phyloP scores from a whole-genome alignment of 306 rosid species.

The Delonix regia region DNA sequence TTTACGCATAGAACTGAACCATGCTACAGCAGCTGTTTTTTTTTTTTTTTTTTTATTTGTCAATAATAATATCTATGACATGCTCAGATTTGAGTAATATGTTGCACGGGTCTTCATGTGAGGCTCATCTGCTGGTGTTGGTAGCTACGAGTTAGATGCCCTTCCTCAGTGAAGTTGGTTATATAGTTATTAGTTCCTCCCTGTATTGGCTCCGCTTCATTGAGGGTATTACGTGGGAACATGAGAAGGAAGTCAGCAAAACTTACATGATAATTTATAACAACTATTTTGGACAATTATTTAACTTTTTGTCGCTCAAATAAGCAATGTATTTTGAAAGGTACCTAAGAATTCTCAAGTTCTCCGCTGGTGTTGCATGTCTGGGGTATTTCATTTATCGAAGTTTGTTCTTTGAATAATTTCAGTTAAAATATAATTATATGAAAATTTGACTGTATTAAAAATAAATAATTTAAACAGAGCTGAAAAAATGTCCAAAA shows the following conservation, averaged over 20 bases:
- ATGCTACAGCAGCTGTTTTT: slow-evolving; percentile 34
- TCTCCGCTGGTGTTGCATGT: neutral
- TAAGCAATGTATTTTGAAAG: neutral
- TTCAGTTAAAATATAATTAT: no score
- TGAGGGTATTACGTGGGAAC: no score
- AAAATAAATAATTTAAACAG: no score
- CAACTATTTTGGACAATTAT: neutral
- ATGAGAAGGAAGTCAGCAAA: neutral
- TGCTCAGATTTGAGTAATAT: slow-evolving; percentile 26
- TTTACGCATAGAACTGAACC: slow-evolving; percentile 14
- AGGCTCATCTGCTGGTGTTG: neutral
- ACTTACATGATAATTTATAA: neutral
- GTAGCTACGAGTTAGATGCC: no score
- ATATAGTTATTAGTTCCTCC: neutral
- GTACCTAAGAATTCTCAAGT: no score
- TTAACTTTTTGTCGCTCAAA: neutral
- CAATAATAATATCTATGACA: neutral
- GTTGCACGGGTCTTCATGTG: neutral
- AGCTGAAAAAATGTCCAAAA: no score
- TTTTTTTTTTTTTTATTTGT: slow-evolving; percentile 33
- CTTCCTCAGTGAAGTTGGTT: no score
- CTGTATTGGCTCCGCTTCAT: no score
- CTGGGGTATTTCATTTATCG: no score
- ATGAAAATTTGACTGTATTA: no score
- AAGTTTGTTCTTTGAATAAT: neutral